A percentile compares a stretch with the other conserved stretches of the same genome.
These are phyloP conservation scores for Clonostachys byssicola DNA, from an alignment of 2,329 filamentous ascomycete genomes.

Conservation along the genomic window DNA sequence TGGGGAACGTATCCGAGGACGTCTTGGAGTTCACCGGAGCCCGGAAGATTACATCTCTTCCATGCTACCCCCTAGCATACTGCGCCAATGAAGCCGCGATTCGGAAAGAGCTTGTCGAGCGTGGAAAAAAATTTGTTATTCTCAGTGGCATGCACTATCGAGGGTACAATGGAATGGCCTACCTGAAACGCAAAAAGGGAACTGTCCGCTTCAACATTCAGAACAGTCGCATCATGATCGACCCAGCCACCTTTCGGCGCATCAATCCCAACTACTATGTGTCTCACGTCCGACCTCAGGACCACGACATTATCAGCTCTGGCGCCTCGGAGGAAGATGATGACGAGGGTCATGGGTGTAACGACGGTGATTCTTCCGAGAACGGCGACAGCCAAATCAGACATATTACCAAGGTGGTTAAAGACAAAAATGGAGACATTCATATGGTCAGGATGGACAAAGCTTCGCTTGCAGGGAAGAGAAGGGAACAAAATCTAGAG, in stretches of 20 bases:
- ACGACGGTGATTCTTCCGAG: constrained; percentile 24
- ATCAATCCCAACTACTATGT: constrained; percentile 85
- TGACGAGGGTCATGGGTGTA: constrained; percentile 29
- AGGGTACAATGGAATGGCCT: constrained; percentile 79
- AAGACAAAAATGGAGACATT: constrained; percentile 33
- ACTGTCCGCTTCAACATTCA: constrained; percentile 77
- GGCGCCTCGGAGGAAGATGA: constrained; percentile 29
- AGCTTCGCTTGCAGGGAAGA: neutral
- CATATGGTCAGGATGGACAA: constrained; percentile 19
- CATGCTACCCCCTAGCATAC: constrained; percentile 74
- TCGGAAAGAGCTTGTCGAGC: constrained; percentile 64
- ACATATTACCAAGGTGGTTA: constrained; percentile 45
- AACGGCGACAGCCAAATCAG: constrained; percentile 10
- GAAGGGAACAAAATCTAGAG: neutral
- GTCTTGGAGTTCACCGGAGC: constrained; percentile 75
- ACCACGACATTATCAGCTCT: constrained; percentile 50
- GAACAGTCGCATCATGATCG: constrained; percentile 84
- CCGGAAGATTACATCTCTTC: constrained; percentile 74
- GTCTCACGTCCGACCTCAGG: constrained; percentile 68
- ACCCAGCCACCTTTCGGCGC: constrained; percentile 74
- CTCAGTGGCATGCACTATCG: constrained; percentile 83
- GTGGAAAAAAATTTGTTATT: constrained; percentile 79
- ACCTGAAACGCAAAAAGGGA: constrained; percentile 73
- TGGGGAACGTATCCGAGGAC: constrained; percentile 65
- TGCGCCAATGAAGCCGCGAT: constrained; percentile 68